These are phyloP conservation scores for Pleurotus sapidus DNA, from an alignment of 768 basidiomycete genomes.

Conservation along the genomic window DNA sequence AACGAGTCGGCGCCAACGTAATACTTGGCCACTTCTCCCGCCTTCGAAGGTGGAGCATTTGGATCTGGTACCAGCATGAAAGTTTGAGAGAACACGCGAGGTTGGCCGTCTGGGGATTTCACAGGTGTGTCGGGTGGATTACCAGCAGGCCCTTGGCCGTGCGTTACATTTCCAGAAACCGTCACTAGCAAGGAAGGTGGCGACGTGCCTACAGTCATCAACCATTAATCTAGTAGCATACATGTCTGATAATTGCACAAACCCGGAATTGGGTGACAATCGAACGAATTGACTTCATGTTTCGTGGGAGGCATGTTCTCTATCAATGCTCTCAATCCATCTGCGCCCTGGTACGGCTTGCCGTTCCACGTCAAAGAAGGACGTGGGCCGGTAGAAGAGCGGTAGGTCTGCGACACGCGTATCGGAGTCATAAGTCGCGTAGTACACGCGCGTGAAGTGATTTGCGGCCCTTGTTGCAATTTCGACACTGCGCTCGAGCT, in stretches of 20 bases:
- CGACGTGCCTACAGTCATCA: slow-evolving; percentile 52
- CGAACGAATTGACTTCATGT: slow-evolving; percentile 85
- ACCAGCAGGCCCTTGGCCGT: slow-evolving; percentile 57
- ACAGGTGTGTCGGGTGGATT: slow-evolving; percentile 52
- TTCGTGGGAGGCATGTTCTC: slow-evolving; percentile 74
- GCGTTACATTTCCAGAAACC: slow-evolving; percentile 77
- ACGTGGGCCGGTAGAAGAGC: slow-evolving; percentile 75
- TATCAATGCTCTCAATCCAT: slow-evolving; percentile 65
- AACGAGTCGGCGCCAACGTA: slow-evolving; percentile 77
- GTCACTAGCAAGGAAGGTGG: slow-evolving; percentile 79
- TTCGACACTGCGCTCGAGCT: slow-evolving; percentile 57
- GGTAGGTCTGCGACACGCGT: slow-evolving; percentile 76
- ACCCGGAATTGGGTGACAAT: slow-evolving; percentile 91
- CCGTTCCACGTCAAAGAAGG: slow-evolving; percentile 87
- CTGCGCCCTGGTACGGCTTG: slow-evolving; percentile 69
- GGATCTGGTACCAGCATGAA: slow-evolving; percentile 83
- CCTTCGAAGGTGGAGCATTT: slow-evolving; percentile 55
- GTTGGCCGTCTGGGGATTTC: slow-evolving; percentile 68
- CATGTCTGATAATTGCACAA: slow-evolving; percentile 8
- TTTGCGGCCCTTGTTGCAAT: slow-evolving; percentile 84
- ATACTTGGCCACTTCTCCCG: slow-evolving; percentile 78
- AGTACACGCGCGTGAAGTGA: slow-evolving; percentile 80
- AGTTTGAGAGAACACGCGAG: slow-evolving; percentile 84
- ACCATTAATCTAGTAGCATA: background rate
- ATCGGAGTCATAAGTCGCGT: slow-evolving; percentile 76